A percentile compares a stretch with the other conserved stretches of the same genome.
Evolutionary conservation across 179 eudicot genomes (phyloP).

Genomic region (Vitellaria paradoxa): DNA sequence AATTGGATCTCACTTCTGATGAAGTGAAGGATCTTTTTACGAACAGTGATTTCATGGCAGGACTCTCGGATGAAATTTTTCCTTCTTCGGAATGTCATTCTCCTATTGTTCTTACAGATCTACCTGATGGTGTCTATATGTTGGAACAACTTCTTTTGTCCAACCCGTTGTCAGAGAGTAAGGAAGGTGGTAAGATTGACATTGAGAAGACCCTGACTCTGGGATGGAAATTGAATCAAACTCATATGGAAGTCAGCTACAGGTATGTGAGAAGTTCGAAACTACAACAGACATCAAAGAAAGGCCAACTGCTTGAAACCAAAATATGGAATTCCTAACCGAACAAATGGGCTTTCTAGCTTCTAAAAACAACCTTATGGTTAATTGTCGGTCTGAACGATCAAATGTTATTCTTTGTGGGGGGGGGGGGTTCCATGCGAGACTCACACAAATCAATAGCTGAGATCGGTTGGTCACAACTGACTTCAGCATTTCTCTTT

Average conservation of each 20-base stretch:
- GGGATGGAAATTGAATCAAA: conserved; percentile 28
- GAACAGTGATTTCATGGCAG: conserved; percentile 43
- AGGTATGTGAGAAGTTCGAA: conserved; percentile 11
- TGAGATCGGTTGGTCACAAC: too few relatives aligned
- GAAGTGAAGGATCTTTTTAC: conserved; percentile 48
- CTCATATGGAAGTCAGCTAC: conserved; percentile 13
- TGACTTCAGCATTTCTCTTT: too few relatives aligned
- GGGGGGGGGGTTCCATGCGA: too few relatives aligned
- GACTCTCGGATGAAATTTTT: conserved; percentile 37
- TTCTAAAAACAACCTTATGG: conserved; percentile 15
- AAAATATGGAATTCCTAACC: conserved; percentile 32
- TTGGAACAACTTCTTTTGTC: conserved; percentile 57
- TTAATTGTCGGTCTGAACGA: too few relatives aligned
- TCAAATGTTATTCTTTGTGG: too few relatives aligned
- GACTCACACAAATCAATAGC: too few relatives aligned
- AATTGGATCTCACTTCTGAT: conserved; percentile 43
- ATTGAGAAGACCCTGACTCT: conserved; percentile 14
- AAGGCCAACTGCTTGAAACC: conserved; percentile 2
- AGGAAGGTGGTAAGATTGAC: conserved; percentile 19
- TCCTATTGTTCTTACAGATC: conserved; percentile 34
- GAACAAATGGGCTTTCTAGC: conserved; percentile 34
- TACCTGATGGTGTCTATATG: conserved; percentile 34
- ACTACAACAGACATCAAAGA: conserved; percentile 2
- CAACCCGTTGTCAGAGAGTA: conserved; percentile 37
- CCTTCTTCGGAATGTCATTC: conserved; percentile 32